Conservation (phyloP, 75 land plant genomes). For the Gnetum montanum region DNA sequence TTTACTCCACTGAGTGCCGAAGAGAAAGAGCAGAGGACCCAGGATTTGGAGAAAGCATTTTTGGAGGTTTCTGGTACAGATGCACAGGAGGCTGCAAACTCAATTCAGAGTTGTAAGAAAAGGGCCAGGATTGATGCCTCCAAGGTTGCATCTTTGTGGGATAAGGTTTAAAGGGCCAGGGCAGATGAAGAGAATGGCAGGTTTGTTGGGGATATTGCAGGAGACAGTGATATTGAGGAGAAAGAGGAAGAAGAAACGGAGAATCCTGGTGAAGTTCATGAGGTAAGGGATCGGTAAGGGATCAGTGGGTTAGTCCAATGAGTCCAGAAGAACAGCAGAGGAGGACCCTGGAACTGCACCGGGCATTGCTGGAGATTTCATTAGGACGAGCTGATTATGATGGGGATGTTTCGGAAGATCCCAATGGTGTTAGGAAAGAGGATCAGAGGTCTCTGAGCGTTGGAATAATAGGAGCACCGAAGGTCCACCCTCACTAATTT, state of each 20-base stretch:
- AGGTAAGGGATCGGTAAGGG: too few relatives aligned
- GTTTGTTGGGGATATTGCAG: not conserved
- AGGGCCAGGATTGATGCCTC: too few relatives aligned
- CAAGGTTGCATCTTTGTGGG: too few relatives aligned
- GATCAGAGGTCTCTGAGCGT: conserved; percentile 84
- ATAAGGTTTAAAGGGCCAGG: too few relatives aligned
- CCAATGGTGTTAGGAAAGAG: conserved; percentile 43
- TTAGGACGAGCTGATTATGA: conserved; percentile 33
- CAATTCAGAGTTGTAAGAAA: too few relatives aligned
- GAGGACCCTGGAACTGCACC: conserved; percentile 31
- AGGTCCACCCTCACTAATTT: conserved; percentile 73
- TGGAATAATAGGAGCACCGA: conserved; percentile 92
- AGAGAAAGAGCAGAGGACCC: too few relatives aligned
- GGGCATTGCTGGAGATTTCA: conserved; percentile 42
- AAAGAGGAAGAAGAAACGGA: conserved; percentile 8
- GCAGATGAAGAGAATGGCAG: too few relatives aligned
- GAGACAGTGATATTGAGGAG: not conserved
- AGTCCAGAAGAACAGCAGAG: conserved; percentile 16
- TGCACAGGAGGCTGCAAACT: too few relatives aligned
- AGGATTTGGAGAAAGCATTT: too few relatives aligned
- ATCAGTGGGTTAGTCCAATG: not conserved
- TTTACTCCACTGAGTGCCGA: too few relatives aligned
- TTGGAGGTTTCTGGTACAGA: too few relatives aligned
- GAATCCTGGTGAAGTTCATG: not conserved
- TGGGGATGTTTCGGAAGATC: conserved; percentile 26